A percentile compares a stretch with the other conserved stretches of the same genome.
Conservation (phyloP, 2,329 filamentous ascomycete genomes). For the Sporothrix inflata region DNA sequence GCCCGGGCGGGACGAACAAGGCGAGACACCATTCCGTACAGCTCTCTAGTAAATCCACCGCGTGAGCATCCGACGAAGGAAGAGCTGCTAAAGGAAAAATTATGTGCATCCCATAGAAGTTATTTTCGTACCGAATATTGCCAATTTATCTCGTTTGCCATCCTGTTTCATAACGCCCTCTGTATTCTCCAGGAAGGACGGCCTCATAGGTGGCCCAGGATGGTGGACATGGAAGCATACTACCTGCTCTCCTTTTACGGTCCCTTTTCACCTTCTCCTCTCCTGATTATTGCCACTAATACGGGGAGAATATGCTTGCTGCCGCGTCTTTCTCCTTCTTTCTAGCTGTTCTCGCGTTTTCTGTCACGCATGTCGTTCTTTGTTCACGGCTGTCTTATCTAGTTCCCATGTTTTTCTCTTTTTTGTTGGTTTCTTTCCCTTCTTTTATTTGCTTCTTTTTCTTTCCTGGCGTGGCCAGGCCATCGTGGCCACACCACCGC, state of each 20-base stretch:
- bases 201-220: neutral
- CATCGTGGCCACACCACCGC: neutral
- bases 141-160: neutral
- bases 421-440: neutral
- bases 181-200: neutral
- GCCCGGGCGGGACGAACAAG: neutral
- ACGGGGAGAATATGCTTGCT: neutral
- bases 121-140: neutral
- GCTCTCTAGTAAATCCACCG: neutral
- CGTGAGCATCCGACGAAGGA: neutral
- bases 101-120: neutral
- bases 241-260: neutral
- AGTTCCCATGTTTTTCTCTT: neutral
- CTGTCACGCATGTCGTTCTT: neutral
- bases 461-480: neutral
- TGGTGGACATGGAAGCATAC: neutral
- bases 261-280: neutral
- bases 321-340: neutral
- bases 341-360: neutral
- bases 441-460: neutral
- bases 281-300: neutral
- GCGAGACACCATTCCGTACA: neutral
- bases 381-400: neutral
- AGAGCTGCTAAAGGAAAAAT: no score
- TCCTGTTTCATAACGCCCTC: neutral